Evolutionary conservation across 1,284 basidiomycete genomes (phyloP).

Genomic region (Leccinum fallax): DNA sequence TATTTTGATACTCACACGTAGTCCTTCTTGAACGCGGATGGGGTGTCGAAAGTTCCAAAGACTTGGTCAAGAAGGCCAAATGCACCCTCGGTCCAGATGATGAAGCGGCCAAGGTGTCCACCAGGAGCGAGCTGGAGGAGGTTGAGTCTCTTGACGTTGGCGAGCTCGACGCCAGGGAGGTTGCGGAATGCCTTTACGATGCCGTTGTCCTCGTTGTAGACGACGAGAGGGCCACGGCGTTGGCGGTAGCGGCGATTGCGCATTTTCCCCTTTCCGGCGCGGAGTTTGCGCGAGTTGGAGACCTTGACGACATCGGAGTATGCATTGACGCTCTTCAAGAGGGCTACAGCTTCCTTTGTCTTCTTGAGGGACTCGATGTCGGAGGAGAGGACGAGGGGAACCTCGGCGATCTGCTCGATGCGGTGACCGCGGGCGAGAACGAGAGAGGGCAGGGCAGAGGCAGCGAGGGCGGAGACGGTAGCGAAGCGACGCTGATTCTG

Average conservation of each 20-base stretch:
- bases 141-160: slow-evolving; percentile 94
- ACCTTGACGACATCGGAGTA: slow-evolving; percentile 96
- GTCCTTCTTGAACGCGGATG: slow-evolving; percentile 89
- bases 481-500: slow-evolving; percentile 99
- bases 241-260: slow-evolving; percentile 97
- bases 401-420: slow-evolving; percentile 97
- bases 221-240: slow-evolving; percentile 95
- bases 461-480: slow-evolving; percentile 96
- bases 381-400: slow-evolving; percentile 89
- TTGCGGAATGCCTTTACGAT: slow-evolving; percentile 99
- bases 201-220: slow-evolving; percentile 98
- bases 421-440: slow-evolving; percentile 99
- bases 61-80: slow-evolving; percentile 93
- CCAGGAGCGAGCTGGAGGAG: slow-evolving; percentile 99
- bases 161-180: slow-evolving; percentile 97
- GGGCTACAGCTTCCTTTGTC: slow-evolving; percentile 97
- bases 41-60: slow-evolving; percentile 91
- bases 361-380: slow-evolving; percentile 88
- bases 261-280: slow-evolving; percentile 97
- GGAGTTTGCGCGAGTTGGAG: slow-evolving; percentile 95
- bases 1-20: slow-evolving; percentile 63
- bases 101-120: slow-evolving; percentile 98
- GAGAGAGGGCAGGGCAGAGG: slow-evolving; percentile 96
- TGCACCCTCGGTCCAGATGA: slow-evolving; percentile 99
- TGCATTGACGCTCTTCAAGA: slow-evolving; percentile 91